Percentiles rank a stretch among this genome's conserved stretches.
These are phyloP conservation scores for Aspergillus intermedius DNA, from an alignment of 2,329 filamentous ascomycete genomes.

Conservation along the genomic window DNA sequence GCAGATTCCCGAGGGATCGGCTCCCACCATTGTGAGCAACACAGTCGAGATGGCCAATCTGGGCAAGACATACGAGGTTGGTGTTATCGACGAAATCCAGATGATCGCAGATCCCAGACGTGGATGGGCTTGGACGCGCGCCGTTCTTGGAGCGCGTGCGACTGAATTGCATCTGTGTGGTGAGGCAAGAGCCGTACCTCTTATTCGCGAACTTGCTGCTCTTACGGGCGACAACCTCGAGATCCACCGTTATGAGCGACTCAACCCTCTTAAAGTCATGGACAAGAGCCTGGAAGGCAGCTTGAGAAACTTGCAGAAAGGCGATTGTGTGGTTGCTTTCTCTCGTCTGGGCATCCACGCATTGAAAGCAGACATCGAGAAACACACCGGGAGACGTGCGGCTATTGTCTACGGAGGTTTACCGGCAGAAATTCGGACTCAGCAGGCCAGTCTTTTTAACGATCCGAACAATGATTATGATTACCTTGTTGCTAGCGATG, in stretches of 20 bases:
- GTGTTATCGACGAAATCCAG: constrained; percentile 96
- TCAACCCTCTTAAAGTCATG: constrained; percentile 70
- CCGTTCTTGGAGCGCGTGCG: constrained; percentile 77
- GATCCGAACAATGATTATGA: constrained; percentile 94
- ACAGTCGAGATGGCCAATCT: constrained; percentile 85
- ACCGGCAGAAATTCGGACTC: constrained; percentile 84
- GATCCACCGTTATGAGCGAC: constrained; percentile 74
- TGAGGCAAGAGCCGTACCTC: constrained; percentile 71
- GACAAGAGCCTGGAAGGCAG: constrained; percentile 56
- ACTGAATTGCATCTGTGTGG: constrained; percentile 91
- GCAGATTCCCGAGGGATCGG: constrained; percentile 56
- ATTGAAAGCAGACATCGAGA: constrained; percentile 71
- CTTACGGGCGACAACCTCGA: constrained; percentile 74
- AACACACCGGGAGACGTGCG: constrained; percentile 67
- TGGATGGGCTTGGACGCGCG: constrained; percentile 92
- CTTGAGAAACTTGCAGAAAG: constrained; percentile 67
- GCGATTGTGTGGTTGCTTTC: constrained; percentile 85
- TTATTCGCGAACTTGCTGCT: constrained; percentile 71
- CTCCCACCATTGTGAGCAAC: constrained; percentile 63
- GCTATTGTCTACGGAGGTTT: constrained; percentile 90
- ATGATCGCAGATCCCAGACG: constrained; percentile 79
- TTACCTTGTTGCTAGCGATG: constrained; percentile 86
- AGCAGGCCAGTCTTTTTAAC: constrained; percentile 90
- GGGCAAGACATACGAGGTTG: constrained; percentile 64
- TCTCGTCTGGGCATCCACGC: constrained; percentile 74